A percentile compares a stretch with the other conserved stretches of the same genome.
phyloP scores from a whole-genome alignment of 805 yeast species.

The Myxozyma melibiosi region DNA sequence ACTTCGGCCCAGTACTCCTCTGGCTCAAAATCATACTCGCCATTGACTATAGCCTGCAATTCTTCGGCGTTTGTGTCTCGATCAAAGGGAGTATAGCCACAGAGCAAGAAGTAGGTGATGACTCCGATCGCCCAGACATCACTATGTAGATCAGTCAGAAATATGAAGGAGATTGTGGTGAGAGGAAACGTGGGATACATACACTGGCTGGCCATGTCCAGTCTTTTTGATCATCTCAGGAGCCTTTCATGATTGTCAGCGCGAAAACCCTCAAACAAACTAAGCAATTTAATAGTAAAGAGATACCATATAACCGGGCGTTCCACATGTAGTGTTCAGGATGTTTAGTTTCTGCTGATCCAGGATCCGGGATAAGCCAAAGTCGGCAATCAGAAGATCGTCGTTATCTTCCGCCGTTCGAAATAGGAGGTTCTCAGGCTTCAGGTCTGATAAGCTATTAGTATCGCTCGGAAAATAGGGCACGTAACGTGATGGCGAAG shows the following conservation, averaged over 20 bases:
- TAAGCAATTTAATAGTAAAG: no score
- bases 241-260: constrained; percentile 42
- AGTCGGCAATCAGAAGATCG: constrained; percentile 58
- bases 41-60: constrained; percentile 58
- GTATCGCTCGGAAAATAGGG: no score
- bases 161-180: neutral
- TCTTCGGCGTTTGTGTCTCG: constrained; percentile 72
- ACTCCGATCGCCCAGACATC: constrained; percentile 83
- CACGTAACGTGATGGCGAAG: no score
- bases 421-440: constrained; percentile 70
- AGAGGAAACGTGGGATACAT: constrained; percentile 3
- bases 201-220: constrained; percentile 60
- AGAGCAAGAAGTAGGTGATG: constrained; percentile 64
- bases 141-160: constrained; percentile 1
- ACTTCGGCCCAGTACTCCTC: constrained; percentile 57
- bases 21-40: constrained; percentile 67
- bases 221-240: constrained; percentile 62
- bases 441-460: constrained; percentile 62
- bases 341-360: constrained; percentile 42
- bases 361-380: constrained; percentile 62
- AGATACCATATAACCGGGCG: constrained; percentile 61
- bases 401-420: constrained; percentile 44
- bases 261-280: neutral
- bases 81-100: constrained; percentile 79
- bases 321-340: constrained; percentile 60